Conservation (phyloP, 176 grass and related monocot species). For the Oryza punctata region DNA sequence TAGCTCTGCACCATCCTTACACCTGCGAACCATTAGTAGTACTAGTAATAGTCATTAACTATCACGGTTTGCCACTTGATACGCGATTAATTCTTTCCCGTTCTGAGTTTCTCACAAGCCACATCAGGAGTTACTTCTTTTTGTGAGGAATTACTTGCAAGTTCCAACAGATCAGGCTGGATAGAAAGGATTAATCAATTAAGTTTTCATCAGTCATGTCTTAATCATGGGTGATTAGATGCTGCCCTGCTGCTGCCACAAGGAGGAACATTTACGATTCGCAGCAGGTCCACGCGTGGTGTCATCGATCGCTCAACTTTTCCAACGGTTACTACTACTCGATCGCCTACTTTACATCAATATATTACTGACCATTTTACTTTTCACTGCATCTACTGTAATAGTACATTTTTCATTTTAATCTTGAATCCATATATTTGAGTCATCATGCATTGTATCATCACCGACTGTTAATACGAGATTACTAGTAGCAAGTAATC, state of each 20-base stretch:
- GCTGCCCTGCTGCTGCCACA: neutral
- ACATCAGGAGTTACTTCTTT: neutral
- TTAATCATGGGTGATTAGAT: neutral
- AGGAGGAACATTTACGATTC: neutral
- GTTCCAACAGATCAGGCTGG: too few species aligned
- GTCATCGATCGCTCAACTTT: neutral
- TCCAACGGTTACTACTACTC: neutral
- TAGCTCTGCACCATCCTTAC: too few species aligned
- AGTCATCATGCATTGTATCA: too few species aligned
- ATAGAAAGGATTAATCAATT: neutral
- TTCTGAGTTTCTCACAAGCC: neutral
- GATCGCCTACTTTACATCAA: too few species aligned
- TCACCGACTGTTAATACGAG: too few species aligned
- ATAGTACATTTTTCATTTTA: too few species aligned
- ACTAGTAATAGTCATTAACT: too few species aligned
- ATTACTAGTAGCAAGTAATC: too few species aligned
- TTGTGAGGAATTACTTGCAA: neutral
- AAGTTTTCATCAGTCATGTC: neutral
- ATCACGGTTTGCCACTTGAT: neutral
- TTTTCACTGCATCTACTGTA: neutral
- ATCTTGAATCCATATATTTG: too few species aligned
- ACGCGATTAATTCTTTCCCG: neutral
- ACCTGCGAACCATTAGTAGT: neutral
- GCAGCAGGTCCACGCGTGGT: neutral
- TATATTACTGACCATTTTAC: neutral